These are phyloP conservation scores for Aspergillus puulaauensis DNA, from an alignment of 2,329 filamentous ascomycete species.

Conservation along the genomic window DNA sequence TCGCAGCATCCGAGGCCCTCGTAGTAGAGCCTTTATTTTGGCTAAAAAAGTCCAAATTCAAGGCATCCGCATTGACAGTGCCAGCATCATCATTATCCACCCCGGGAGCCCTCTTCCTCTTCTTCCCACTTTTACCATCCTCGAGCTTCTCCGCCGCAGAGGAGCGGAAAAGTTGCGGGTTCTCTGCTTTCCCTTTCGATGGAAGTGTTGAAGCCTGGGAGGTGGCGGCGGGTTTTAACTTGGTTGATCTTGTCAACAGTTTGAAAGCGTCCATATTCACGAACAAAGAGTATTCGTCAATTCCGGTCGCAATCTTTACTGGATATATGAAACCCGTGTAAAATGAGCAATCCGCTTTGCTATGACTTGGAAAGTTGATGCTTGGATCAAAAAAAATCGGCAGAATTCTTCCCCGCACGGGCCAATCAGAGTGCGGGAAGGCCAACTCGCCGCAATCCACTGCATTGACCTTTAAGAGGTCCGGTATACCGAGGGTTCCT, in stretches of 20 bases:
- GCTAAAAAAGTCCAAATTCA: conserved; percentile 39
- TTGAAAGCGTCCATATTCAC: conserved; percentile 46
- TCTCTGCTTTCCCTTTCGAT: conserved; percentile 40
- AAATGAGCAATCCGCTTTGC: neutral
- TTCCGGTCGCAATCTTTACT: neutral
- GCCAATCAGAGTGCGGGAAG: conserved; percentile 32
- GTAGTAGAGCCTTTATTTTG: conserved; percentile 27
- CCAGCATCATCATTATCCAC: conserved; percentile 20
- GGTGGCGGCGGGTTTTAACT: conserved; percentile 36
- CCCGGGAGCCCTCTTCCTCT: conserved; percentile 37
- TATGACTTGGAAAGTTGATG: conserved; percentile 7
- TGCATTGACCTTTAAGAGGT: neutral
- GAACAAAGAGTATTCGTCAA: conserved; percentile 6
- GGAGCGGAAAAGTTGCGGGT: conserved; percentile 39
- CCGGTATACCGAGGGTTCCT: neutral
- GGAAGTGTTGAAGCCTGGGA: conserved; percentile 32
- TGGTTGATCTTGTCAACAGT: conserved; percentile 46
- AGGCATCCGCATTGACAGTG: conserved; percentile 22
- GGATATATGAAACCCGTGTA: neutral
- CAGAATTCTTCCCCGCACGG: conserved; percentile 27
- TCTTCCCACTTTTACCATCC: conserved; percentile 27
- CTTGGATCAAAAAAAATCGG: conserved; percentile 25
- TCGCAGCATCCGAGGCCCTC: conserved; percentile 10
- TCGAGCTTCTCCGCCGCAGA: conserved; percentile 28
- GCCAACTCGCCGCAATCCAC: neutral